Conservation (phyloP, 768 basidiomycete genomes). For the Candolleomyces efflorescens region DNA sequence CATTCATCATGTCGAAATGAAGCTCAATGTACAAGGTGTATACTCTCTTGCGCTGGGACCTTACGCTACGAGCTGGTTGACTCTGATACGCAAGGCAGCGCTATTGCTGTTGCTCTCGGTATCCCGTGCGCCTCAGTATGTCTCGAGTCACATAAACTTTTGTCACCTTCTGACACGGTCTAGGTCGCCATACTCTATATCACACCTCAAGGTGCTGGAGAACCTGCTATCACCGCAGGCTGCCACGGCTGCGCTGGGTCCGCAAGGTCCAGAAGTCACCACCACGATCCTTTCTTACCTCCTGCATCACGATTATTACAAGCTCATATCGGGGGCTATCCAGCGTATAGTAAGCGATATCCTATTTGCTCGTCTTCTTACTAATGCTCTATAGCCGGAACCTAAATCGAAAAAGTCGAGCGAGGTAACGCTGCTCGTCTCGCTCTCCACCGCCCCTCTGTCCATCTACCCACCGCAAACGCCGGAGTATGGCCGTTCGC, state of each 20-base stretch:
- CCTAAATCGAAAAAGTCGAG: constrained; percentile 50
- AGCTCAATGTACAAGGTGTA: constrained; percentile 28
- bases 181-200: constrained; percentile 42
- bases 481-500: constrained; percentile 24
- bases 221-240: constrained; percentile 35
- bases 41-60: constrained; percentile 34
- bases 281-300: constrained; percentile 40
- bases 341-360: constrained; percentile 41
- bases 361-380: constrained; percentile 5
- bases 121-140: constrained; percentile 26
- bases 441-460: constrained; percentile 41
- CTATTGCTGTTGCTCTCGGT: constrained; percentile 50
- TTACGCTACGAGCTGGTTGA: constrained; percentile 50
- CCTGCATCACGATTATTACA: constrained; percentile 42
- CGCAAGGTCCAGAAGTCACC: constrained; percentile 26
- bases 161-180: constrained; percentile 34
- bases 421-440: constrained; percentile 41
- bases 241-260: constrained; percentile 22
- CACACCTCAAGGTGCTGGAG: constrained; percentile 50
- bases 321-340: constrained; percentile 36
- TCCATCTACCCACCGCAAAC: constrained; percentile 21
- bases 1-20: not conserved
- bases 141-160: too few species aligned
- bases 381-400: not conserved
- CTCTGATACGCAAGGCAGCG: constrained; percentile 48